Conservation (phyloP, 345 rosid genomes). For the Pistacia vera region DNA sequence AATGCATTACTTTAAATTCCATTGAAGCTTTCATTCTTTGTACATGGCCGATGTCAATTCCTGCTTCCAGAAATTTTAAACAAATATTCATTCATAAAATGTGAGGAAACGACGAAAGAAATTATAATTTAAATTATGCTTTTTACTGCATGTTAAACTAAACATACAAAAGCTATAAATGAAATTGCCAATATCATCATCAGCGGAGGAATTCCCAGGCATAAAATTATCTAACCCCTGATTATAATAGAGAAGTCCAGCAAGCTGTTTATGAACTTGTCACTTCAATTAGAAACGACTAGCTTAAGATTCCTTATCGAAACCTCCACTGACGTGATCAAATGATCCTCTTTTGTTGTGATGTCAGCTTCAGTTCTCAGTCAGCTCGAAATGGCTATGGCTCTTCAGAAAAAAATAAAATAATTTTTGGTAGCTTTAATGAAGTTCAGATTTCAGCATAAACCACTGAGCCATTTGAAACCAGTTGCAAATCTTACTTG, state of each 20-base stretch:
- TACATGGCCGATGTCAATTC: not conserved
- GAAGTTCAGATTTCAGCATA: not conserved
- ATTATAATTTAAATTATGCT: not conserved
- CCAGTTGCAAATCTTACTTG: constrained; percentile 30
- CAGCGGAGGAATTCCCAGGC: not conserved
- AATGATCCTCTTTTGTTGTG: not conserved
- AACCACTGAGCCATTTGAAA: not conserved
- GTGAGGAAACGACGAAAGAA: not conserved
- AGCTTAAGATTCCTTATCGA: not conserved
- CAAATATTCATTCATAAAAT: not conserved
- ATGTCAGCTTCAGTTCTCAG: not conserved
- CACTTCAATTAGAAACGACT: not conserved
- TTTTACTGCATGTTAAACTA: not conserved
- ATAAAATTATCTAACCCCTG: not conserved
- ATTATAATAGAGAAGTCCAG: not conserved
- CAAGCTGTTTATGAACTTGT: not conserved
- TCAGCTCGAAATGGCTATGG: not conserved
- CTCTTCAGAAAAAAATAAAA: not conserved
- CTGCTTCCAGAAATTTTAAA: not conserved
- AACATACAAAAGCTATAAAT: too few species aligned
- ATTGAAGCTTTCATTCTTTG: not conserved
- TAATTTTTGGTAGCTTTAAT: not conserved
- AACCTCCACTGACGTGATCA: not conserved
- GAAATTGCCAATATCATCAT: not conserved
- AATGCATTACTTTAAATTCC: not conserved